Percentiles rank a stretch among this genome's conserved stretches.
These are phyloP conservation scores for Spatholobus suberectus DNA, from an alignment of 306 rosid species.

Conservation along the genomic window DNA sequence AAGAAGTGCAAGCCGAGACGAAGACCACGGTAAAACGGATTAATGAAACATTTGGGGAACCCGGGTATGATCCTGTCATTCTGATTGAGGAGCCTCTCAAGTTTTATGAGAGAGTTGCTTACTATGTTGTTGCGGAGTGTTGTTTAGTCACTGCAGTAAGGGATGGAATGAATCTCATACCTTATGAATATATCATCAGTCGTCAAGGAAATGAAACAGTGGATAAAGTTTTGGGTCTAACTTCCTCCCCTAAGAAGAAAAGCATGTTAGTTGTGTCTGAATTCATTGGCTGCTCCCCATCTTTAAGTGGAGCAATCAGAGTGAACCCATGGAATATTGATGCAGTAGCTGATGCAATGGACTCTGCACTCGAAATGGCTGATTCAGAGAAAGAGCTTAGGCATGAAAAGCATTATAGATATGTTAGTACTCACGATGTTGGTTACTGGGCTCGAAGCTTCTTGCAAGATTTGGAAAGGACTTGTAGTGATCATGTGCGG, in stretches of 20 bases:
- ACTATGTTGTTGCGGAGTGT: conserved; percentile 83
- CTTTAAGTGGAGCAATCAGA: conserved; percentile 88
- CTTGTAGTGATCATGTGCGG: conserved; percentile 74
- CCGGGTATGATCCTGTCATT: conserved; percentile 78
- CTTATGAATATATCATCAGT: conserved; percentile 76
- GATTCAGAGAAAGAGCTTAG: conserved; percentile 80
- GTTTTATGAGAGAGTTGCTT: conserved; percentile 79
- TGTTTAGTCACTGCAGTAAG: conserved; percentile 88
- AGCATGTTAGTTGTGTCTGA: conserved; percentile 90
- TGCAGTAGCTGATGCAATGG: conserved; percentile 91
- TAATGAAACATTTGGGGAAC: conserved; percentile 65
- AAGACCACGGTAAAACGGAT: conserved; percentile 65
- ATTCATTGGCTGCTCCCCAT: conserved; percentile 91
- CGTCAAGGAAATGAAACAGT: conserved; percentile 71
- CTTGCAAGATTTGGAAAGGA: conserved; percentile 79
- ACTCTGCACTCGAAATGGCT: conserved; percentile 68
- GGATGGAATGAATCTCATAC: conserved; percentile 93
- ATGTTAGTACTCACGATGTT: conserved; percentile 90
- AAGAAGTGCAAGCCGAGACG: conserved; percentile 73
- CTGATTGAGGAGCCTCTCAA: conserved; percentile 73
- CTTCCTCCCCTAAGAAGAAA: conserved; percentile 56
- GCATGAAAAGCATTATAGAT: conserved; percentile 90
- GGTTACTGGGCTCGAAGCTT: conserved; percentile 95
- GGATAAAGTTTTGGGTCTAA: conserved; percentile 63
- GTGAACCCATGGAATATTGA: conserved; percentile 93